Conservation (phyloP, 148 eudicot species). For the Rhododendron simsii region DNA sequence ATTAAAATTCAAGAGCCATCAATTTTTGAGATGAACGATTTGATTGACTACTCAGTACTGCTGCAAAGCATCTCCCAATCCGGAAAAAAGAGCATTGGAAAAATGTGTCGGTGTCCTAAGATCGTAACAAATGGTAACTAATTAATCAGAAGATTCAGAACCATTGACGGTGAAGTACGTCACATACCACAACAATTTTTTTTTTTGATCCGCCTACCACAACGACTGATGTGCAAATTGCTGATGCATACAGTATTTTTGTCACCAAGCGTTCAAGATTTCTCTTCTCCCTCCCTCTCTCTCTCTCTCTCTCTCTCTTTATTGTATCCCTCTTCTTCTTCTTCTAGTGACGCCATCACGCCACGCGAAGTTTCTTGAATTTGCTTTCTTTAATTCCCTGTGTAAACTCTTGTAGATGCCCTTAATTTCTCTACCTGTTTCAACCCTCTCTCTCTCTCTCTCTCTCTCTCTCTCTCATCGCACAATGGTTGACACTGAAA, state of each 20-base stretch:
- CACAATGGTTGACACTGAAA: constrained; percentile 34
- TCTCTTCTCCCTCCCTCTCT: neutral
- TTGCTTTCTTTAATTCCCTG: neutral
- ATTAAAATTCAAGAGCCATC: too few species aligned
- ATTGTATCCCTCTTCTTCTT: neutral
- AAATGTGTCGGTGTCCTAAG: too few species aligned
- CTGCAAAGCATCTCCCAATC: too few species aligned
- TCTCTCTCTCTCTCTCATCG: neutral
- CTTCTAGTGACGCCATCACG: neutral
- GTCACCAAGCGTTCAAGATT: neutral
- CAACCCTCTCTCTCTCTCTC: neutral
- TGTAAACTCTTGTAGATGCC: neutral
- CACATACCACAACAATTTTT: too few species aligned
- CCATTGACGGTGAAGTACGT: neutral
- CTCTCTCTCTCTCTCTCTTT: neutral
- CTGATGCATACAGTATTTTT: neutral
- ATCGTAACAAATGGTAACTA: too few species aligned
- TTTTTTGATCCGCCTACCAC: too few species aligned
- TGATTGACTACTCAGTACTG: too few species aligned
- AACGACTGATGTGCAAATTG: too few species aligned
- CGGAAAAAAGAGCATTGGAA: too few species aligned
- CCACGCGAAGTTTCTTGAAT: neutral
- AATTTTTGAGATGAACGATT: too few species aligned
- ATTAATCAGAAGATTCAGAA: too few species aligned
- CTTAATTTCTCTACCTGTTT: neutral